phyloP scores from a whole-genome alignment of 2,329 filamentous ascomycete species.

The Cercospora zeae-maydis region DNA sequence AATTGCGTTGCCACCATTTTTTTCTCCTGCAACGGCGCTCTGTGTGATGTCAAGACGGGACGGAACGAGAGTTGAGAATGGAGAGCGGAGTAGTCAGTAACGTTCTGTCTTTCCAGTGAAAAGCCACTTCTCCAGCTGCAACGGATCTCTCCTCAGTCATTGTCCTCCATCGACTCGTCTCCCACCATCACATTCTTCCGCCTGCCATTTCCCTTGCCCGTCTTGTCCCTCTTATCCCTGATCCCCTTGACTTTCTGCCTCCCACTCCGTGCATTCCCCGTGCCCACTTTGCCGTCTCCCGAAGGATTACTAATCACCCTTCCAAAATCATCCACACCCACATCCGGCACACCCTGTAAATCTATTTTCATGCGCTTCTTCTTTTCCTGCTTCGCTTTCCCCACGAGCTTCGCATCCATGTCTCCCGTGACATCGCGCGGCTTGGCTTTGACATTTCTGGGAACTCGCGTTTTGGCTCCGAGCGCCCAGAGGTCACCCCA shows the following conservation, averaged over 20 bases:
- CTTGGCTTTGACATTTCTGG: constrained; percentile 42
- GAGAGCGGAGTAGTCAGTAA: no score
- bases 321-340: constrained; percentile 26
- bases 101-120: neutral
- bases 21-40: neutral
- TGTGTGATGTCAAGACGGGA: neutral
- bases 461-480: constrained; percentile 79
- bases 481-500: constrained; percentile 98
- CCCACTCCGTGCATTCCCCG: constrained; percentile 28
- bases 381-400: constrained; percentile 6
- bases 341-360: constrained; percentile 8
- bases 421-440: constrained; percentile 17
- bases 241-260: constrained; percentile 36
- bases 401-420: constrained; percentile 21
- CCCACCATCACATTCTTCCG: constrained; percentile 18
- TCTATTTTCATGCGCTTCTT: constrained; percentile 8
- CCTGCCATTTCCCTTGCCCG: constrained; percentile 32
- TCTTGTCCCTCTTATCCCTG: constrained; percentile 38
- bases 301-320: constrained; percentile 11
- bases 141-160: neutral
- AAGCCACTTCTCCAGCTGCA: neutral
- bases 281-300: neutral
- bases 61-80: neutral
- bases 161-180: neutral
- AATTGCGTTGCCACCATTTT: constrained; percentile 4